These are phyloP conservation scores for Sporisorium graminicola DNA, from an alignment of 1,284 basidiomycete species.

Conservation along the genomic window DNA sequence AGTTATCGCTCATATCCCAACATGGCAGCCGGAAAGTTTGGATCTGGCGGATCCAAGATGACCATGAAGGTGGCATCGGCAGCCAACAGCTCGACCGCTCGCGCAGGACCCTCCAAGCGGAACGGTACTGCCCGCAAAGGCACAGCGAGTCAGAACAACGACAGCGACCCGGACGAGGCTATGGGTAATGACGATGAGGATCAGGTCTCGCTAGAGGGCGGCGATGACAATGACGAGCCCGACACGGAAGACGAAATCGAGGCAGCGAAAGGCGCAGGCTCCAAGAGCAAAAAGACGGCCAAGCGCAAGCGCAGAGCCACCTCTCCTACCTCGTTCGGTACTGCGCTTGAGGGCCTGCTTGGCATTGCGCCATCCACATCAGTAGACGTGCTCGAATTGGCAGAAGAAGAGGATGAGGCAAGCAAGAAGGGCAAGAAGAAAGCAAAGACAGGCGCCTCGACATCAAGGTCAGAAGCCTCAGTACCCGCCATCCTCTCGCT, in stretches of 20 bases:
- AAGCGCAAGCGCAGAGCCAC: slow-evolving; percentile 66
- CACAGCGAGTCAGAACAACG: slow-evolving; percentile 11
- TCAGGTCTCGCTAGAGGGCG: slow-evolving; percentile 33
- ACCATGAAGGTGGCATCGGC: slow-evolving; percentile 31
- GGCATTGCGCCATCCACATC: slow-evolving; percentile 37
- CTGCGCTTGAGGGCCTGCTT: slow-evolving; percentile 58
- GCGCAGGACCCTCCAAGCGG: slow-evolving; percentile 19
- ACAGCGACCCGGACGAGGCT: slow-evolving; percentile 28
- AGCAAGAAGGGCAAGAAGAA: slow-evolving; percentile 19
- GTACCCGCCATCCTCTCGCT: slow-evolving; percentile 63
- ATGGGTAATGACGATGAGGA: slow-evolving; percentile 25
- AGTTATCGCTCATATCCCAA: not conserved
- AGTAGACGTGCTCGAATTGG: slow-evolving; percentile 23
- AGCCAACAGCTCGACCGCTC: slow-evolving; percentile 12
- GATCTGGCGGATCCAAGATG: slow-evolving; percentile 48
- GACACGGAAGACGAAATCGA: slow-evolving; percentile 63
- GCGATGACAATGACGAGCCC: slow-evolving; percentile 41
- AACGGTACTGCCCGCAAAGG: slow-evolving; percentile 13
- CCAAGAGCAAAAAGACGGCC: slow-evolving; percentile 61
- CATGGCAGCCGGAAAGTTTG: slow-evolving; percentile 42
- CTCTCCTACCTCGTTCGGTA: slow-evolving; percentile 64
- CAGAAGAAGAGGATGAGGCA: slow-evolving; percentile 9
- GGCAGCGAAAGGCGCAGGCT: slow-evolving; percentile 45
- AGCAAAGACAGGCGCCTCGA: not conserved
- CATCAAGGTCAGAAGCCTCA: slow-evolving; percentile 10